Base-by-base conservation (phyloP, 352 stramenopile genomes). In the Globisporangium cederbergense region DNA sequence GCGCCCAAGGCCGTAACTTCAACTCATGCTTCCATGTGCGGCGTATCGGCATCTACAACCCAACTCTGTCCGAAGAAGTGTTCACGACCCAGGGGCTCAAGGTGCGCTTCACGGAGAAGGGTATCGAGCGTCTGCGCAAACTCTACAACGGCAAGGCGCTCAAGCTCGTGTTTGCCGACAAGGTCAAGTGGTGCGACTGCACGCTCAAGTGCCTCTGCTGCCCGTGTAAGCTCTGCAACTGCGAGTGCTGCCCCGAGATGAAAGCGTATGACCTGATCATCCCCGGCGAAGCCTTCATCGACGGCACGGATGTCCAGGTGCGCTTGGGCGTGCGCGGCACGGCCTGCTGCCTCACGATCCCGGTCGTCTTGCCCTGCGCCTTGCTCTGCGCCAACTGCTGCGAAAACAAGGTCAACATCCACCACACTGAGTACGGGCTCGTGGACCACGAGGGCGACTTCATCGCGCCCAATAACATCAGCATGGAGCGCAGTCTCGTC, bases 401-500 rank as follows among this genome's bases (percentile, higher is more conserved):
- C 34, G 61, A 67, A 30, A 58, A 67, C 45, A 2, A 56, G 4
- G 25, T 67, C 13, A 22, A 16, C 1, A 40, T 67, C 13, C 61
- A 67, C 45, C 61, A 67, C 32, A 53, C 42, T 10, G 53, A 67
- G 34, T 63, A 62, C 34, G 52, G 57, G 34, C 61, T 67, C 36
- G 51, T 57, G 38, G 40, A 67, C 32, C 46, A 52, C 38, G 40
- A 62, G 16, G 62, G 62, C n/a, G 43, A 67, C 28, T 67, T 67
- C 34, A 50, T 67, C 34, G 62, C 46, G 9, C 62, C 62, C 5
- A 30, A 60, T 30, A 50, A 32, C 30, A 55, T 51, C n/a, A 54
- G 58, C 52, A 67, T 58, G 40, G 53, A 67, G 34, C 42, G 53
- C 30, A 58, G 52, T 13, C 1, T 20, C 6, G 54, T 57, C 16